Evolutionary conservation across 371 early-diverging fungal species (phyloP), one percentile per base, ranked within the genome.

Genomic region (Mortierella sp.): DNA sequence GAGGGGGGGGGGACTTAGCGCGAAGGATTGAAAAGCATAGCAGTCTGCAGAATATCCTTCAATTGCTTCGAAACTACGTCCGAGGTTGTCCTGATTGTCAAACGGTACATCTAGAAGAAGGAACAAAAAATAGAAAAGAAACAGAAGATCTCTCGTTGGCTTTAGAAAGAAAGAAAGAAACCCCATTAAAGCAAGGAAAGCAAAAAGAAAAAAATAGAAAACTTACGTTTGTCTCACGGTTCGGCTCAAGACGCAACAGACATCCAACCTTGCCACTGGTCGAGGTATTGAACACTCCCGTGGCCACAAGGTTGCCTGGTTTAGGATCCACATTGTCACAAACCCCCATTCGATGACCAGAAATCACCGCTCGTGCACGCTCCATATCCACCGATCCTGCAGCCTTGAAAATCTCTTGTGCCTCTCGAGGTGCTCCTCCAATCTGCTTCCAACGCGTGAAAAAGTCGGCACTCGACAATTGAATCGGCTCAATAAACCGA

Each of bases 401-500:
- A n/a, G 89, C 82, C 60, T 85, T 84, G 76, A 94, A 91, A 50
- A 94, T 87, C 29, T 75, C 81, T 73, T 94, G 95, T 23, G 82
- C 85, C 72, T 97, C 97, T 19, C 93, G 87, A 18, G 93, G 93
- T 6, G 92, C 80, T 0, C 93, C 96, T 19, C 95, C 97, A 68
- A 99, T 93, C 81, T 97, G 98, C 75, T 92, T 93, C 99, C 99
- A 99, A 25, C 98, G 89, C 21, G 86, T 83, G 72, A 97, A 96
- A 81, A 96, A 99, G 82, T 95, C 96, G n/a, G 82, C 64, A 7
- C 91, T 88, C 23, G 89, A 74, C 75, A 99, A 89, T 16, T 83
- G 84, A 14, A 96, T 93, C 1, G 96, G 95, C 43, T 94, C 93
- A 70, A 95, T 87, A 80, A 99, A 99, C 62, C 96, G 96, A 15